Base-by-base conservation (phyloP, 441 rosid genomes). In the Isatis lusitanica region DNA sequence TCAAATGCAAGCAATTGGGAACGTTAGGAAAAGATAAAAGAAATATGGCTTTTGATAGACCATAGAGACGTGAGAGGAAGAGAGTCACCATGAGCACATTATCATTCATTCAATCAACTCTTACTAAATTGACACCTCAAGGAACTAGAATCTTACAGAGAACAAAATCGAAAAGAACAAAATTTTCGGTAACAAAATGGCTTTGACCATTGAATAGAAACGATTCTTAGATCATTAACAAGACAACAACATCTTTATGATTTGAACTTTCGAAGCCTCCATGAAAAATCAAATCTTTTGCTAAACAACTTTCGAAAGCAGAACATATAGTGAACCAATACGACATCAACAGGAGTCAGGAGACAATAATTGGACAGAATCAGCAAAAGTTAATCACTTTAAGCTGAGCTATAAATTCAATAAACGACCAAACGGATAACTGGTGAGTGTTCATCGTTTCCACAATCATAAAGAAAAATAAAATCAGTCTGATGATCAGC, bases 1-100 rank as follows among this genome's bases (percentile, higher is more conserved):
- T 77, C 80, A 44, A 65, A 51, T 72, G 73, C 74, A 66, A 65
- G 73, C 74, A 66, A 59, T 1, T 47, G 60, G 38, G 59, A 55
- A 52, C 26, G 16, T 35, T 43, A 51, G 39, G 28, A 4, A 59
- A 33, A 10, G 5, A 10, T n/a, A 56, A 69, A 60, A 12, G 16
- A 0, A 53, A 66, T 36, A 46, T 72, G 67, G 61, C 63, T 56
- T 74, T 73, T 63, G 35, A 51, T 39, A 60, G 50, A 44, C 73
- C 40, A 63, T 12, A 71, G 47, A 64, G 79, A 36, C 73, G 36
- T 24, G 26, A 8, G 44, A 47, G 42, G 43, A 66, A 18, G 44
- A 66, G 73, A 67, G 73, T 33, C 74, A 60, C 6, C 15, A 75
- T 68, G 70, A 69, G 44, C 44, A 63, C 70, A 68, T 53, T 53